Base-by-base conservation (phyloP, 495 filamentous ascomycete species). In the Physcia stellaris region DNA sequence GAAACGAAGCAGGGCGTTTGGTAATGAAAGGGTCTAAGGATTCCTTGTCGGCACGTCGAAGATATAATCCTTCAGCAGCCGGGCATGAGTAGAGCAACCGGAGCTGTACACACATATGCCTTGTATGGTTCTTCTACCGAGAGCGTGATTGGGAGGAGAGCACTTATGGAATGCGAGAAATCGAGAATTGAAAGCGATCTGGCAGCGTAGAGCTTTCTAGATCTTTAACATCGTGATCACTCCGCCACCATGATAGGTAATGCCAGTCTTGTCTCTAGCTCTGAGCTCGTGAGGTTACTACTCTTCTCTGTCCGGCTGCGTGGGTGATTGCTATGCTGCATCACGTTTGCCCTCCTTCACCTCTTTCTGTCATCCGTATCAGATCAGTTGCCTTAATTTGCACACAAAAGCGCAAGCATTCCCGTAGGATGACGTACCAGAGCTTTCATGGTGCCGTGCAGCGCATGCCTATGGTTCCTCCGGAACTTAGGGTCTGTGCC, bases 91-190 rank as follows among this genome's bases (percentile, higher is more conserved):
- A 62, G 62, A 67, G 72, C 71, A 69, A 72, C 41, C 73, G 73
- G 68, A 73, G 86, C 85, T 95, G 90, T 98, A 98, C 90, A 98
- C 90, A 98, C 86, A 83, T 80, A 94, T 98, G 90, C 90, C 90
- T 57, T 69, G 13, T 13, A 7, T 28, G 7, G 26, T 28, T 13
- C 13, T 28, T 28, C 9, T 28, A 13, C 7, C 13, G 26, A 7
- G 7, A 13, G 26, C 9, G 13, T 28, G 13, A 7, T 28, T 7
- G 26, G 26, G 13, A 7, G 13, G 7, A 7, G 26, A 13, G 26
- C 9, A 13, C 9, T 30, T 29, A 32, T 30, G 30, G 26, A 31
- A 43, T 32, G 17, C 12, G n/a, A 29, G 26, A 41, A 41, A 41
- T 6, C 11, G 17, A 12, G 28, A 6, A 36, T 3, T 16, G 17